Percentiles rank a stretch among this genome's conserved stretches.
Evolutionary conservation across 23 red algal species (phyloP).

Genomic region (Gracilaria gracilis): DNA sequence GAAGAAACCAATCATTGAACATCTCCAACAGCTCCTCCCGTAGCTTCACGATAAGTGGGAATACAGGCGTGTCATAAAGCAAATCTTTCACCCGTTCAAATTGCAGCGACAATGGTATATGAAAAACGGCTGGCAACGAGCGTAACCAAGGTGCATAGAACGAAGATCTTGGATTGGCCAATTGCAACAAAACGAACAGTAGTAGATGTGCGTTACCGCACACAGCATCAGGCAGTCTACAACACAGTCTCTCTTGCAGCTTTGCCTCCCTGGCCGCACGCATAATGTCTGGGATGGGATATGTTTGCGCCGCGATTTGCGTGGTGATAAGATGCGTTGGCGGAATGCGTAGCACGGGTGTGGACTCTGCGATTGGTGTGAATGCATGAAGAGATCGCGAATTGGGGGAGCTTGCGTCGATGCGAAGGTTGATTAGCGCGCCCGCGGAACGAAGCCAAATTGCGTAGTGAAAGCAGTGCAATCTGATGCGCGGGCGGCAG

Average conservation of each 20-base stretch:
- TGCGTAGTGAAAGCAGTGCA: background rate
- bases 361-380: background rate
- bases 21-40: slow-evolving; percentile 43
- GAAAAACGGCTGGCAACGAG: slow-evolving; percentile 19
- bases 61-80: slow-evolving; percentile 30
- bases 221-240: slow-evolving; percentile 29
- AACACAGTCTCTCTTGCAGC: slow-evolving; percentile 2
- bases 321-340: slow-evolving; percentile 7
- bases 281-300: slow-evolving; percentile 21
- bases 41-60: slow-evolving; percentile 12
- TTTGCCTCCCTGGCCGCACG: background rate
- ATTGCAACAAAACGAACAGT: slow-evolving; percentile 35
- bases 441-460: background rate
- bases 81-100: background rate
- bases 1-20: slow-evolving; percentile 45
- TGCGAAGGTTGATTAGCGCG: background rate
- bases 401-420: background rate
- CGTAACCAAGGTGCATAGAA: slow-evolving; percentile 26
- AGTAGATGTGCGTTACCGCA: slow-evolving; percentile 30
- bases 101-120: background rate
- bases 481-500: slow-evolving; percentile 10
- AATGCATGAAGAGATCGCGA: background rate
- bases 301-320: background rate
- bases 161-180: background rate
- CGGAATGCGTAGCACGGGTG: background rate